Evolutionary conservation across 2,329 filamentous ascomycete species (phyloP), one percentile per base, ranked within the genome.

Genomic region (Phaeosphaeria sp.): DNA sequence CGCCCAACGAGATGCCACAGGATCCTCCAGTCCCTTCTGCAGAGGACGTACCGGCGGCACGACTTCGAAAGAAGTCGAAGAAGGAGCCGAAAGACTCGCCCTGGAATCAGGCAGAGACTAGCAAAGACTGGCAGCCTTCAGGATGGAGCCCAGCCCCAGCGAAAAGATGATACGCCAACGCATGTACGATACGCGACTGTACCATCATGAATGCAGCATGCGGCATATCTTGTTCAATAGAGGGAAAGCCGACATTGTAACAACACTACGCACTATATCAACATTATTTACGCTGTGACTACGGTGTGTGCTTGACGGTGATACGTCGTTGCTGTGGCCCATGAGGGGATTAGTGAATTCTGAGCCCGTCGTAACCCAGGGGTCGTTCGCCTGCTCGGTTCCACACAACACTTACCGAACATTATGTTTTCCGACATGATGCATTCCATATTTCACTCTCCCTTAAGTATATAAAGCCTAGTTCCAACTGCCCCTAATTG

Each of bases 121-220:
- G 76, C 10, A 76, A 83, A 53, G 78, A 78, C 7, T 83, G 78
- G 79, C 80, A 83, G 69, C 82, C 81, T 1, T 67, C 77, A 55
- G 67, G 68, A 11, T 83, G 81, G 81, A 75, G 75, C 18, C 81
- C 80, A 27, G 74, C 71, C 15, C 74, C 75, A 18, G 72, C 74
- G 46, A 71, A 75, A 58, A 67, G 74, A 59, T 20, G 7, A 22
- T 23, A n/a, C n/a, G 25, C 9, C 9, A 9, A 27, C 25, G 36
- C 11, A 25, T 47, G 41, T 54, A 33, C 21, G 11, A 53, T 5
- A 43, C 36, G 11, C 21, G 15, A 20, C 10, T 55, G 52, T 55
- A 59, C 17, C 43, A 54, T 51, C 23, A 49, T 13, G n/a, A 21
- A 25, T 57, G 23, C 15, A 33, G 4, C 42, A 18, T 9, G 17